These are phyloP conservation scores for Colletotrichum tamarilloi DNA, from an alignment of 2,329 filamentous ascomycete genomes.

Conservation along the genomic window DNA sequence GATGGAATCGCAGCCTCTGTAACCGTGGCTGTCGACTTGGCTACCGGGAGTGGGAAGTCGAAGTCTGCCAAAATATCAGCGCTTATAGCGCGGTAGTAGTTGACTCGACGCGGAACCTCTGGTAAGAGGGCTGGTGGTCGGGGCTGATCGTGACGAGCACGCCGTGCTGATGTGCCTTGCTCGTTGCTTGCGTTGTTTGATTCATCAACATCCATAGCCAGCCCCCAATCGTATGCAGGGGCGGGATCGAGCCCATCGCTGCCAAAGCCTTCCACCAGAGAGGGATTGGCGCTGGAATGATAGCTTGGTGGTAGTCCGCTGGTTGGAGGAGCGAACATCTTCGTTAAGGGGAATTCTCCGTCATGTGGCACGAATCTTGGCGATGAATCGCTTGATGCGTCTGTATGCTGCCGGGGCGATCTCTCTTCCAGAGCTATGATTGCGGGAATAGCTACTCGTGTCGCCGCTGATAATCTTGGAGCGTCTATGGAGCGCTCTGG, in stretches of 20 bases:
- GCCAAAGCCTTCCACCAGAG: constrained; percentile 45
- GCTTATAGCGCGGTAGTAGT: constrained; percentile 30
- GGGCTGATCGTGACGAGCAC: neutral
- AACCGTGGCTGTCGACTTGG: neutral
- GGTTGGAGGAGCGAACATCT: constrained; percentile 41
- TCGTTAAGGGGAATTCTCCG: constrained; percentile 40
- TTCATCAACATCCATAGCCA: constrained; percentile 34
- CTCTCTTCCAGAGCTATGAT: neutral
- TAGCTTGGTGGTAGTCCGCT: constrained; percentile 28
- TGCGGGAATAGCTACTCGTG: neutral
- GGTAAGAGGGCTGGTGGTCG: neutral
- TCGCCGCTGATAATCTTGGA: neutral
- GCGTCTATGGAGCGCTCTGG: neutral
- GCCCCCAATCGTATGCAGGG: constrained; percentile 44
- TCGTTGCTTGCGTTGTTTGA: neutral
- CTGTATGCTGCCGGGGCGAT: neutral
- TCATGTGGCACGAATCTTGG: constrained; percentile 40
- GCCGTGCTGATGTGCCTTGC: neutral
- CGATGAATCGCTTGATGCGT: neutral
- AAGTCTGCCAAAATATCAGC: constrained; percentile 34
- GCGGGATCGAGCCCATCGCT: constrained; percentile 43
- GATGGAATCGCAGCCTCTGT: neutral
- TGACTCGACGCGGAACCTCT: neutral
- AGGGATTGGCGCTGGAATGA: constrained; percentile 45
- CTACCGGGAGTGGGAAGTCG: constrained; percentile 7